A percentile compares a stretch with the other conserved stretches of the same genome.
Conservation (phyloP, 108 stramenopile species). For the Skeletonema costatum region DNA sequence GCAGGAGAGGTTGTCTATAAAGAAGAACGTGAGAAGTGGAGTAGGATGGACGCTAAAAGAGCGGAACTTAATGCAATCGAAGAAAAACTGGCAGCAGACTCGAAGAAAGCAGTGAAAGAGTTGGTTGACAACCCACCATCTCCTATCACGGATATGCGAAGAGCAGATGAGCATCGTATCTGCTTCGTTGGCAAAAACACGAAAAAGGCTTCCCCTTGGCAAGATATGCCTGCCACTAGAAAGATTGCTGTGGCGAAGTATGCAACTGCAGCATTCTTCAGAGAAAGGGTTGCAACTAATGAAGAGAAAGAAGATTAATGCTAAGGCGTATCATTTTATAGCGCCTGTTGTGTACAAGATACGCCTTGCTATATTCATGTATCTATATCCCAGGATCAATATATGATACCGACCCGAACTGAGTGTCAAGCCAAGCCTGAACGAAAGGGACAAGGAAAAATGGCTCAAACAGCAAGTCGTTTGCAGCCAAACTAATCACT, state of each 20-base stretch:
- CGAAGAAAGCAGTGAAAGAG: constrained; percentile 59
- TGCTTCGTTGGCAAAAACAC: constrained; percentile 78
- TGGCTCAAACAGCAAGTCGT: constrained; percentile 77
- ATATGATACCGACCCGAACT: constrained; percentile 34
- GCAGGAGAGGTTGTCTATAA: constrained; percentile 39
- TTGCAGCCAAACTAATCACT: constrained; percentile 60
- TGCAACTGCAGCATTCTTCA: constrained; percentile 36
- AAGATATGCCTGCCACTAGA: constrained; percentile 74
- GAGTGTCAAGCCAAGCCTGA: constrained; percentile 74
- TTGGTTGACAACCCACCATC: constrained; percentile 78
- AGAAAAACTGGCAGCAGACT: constrained; percentile 12
- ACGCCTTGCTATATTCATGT: background rate
- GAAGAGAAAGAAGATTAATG: constrained; percentile 5
- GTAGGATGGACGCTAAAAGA: constrained; percentile 37
- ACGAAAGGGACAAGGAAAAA: constrained; percentile 78
- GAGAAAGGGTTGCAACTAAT: constrained; percentile 9
- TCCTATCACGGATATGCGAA: constrained; percentile 81
- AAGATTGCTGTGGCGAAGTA: constrained; percentile 20
- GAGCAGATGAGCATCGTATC: constrained; percentile 79
- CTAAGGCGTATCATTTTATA: background rate
- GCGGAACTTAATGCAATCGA: constrained; percentile 58
- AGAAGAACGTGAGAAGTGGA: constrained; percentile 54
- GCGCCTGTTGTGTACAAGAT: background rate
- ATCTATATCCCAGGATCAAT: constrained; percentile 13
- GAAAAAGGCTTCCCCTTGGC: constrained; percentile 72